These are phyloP conservation scores for Scortechinia acanthostroma DNA, from an alignment of 2,329 filamentous ascomycete genomes.

Conservation along the genomic window DNA sequence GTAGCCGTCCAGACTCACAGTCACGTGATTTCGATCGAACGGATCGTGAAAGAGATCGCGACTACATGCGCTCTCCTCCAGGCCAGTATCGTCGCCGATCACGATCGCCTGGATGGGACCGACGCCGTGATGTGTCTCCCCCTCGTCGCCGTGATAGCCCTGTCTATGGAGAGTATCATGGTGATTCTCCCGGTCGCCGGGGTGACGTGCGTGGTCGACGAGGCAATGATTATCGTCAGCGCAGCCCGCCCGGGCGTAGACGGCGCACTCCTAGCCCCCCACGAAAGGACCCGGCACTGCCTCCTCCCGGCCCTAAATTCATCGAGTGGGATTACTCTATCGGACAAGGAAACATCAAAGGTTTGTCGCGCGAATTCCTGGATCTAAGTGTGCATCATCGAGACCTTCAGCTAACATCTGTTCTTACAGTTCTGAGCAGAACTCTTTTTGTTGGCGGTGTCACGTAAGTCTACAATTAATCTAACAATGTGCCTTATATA, in stretches of 20 bases:
- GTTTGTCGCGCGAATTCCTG: conserved; percentile 21
- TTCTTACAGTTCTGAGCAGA: conserved; percentile 69
- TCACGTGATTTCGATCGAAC: conserved; percentile 40
- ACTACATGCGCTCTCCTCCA: conserved; percentile 55
- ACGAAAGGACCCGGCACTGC: conserved; percentile 25
- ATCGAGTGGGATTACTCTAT: conserved; percentile 73
- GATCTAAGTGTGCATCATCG: conserved; percentile 5
- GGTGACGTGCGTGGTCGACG: conserved; percentile 46
- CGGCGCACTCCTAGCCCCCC: conserved; percentile 53
- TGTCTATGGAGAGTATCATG: conserved; percentile 68
- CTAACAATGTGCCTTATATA: conserved; percentile 4
- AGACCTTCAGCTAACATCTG: conserved; percentile 10
- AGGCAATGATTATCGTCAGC: conserved; percentile 73
- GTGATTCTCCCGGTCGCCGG: conserved; percentile 54
- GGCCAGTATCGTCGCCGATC: conserved; percentile 60
- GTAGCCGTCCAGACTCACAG: conserved; percentile 16
- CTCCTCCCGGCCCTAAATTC: conserved; percentile 57
- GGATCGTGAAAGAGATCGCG: conserved; percentile 45
- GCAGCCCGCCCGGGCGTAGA: conserved; percentile 69
- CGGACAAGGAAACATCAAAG: conserved; percentile 72
- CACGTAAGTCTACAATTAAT: conserved; percentile 51
- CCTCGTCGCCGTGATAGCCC: conserved; percentile 58
- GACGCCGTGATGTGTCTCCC: conserved; percentile 46
- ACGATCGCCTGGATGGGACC: conserved; percentile 72
- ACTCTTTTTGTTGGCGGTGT: conserved; percentile 96